Evolutionary conservation across 176 grass and related monocot species (phyloP).

Genomic region (Panicum miliaceum): DNA sequence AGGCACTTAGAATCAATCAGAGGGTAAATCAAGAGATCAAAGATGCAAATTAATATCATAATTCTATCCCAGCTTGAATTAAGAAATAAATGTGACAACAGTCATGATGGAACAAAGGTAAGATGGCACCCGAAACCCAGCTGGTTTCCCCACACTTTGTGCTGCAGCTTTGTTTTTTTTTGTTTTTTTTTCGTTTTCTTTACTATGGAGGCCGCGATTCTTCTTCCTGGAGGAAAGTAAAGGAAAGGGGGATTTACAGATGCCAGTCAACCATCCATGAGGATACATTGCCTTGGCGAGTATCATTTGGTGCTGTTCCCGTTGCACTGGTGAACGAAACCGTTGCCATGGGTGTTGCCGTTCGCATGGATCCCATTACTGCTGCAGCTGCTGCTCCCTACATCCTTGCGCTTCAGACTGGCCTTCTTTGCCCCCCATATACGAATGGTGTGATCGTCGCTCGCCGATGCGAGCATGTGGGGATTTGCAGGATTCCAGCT

Average conservation of each 20-base stretch:
- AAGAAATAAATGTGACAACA: conserved; percentile 68
- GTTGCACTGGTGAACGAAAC: conserved; percentile 67
- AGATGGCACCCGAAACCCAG: conserved; percentile 54
- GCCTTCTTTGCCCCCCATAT: conserved; percentile 79
- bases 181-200: not conserved
- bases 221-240: conserved; percentile 47
- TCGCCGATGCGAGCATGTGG: conserved; percentile 87
- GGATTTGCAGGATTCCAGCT: conserved; percentile 91
- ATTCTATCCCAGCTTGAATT: conserved; percentile 65
- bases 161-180: conserved; percentile 47
- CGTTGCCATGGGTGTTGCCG: conserved; percentile 60
- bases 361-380: conserved; percentile 47
- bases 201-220: conserved; percentile 23
- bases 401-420: conserved; percentile 62
- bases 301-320: conserved; percentile 72
- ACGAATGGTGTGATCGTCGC: conserved; percentile 78
- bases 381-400: conserved; percentile 53
- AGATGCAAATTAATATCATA: conserved; percentile 36
- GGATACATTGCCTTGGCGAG: not conserved
- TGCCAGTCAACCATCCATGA: conserved; percentile 40
- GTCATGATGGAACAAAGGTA: conserved; percentile 43
- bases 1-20: conserved; percentile 3
- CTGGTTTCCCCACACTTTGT: conserved; percentile 48
- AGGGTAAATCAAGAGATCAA: not conserved
- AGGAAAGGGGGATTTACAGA: conserved; percentile 64